Conservation (phyloP, 306 rosid genomes). For the Sicyos edulis region DNA sequence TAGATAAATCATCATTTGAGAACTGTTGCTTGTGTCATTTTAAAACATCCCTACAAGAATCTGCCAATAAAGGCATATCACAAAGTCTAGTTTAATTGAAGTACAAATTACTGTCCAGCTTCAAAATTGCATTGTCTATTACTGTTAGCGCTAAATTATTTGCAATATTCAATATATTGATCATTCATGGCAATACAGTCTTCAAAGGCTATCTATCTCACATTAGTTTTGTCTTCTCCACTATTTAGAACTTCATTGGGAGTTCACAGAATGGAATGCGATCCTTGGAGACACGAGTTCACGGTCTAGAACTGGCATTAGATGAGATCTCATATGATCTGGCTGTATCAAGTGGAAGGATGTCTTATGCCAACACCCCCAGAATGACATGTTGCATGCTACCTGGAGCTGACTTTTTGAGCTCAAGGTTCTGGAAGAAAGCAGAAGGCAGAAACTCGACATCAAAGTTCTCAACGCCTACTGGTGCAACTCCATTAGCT, state of each 20-base stretch:
- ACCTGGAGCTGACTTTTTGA: slow-evolving; percentile 73
- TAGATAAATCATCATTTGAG: background rate
- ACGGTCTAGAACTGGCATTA: slow-evolving; percentile 82
- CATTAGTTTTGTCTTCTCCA: slow-evolving; percentile 2
- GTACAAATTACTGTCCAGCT: background rate
- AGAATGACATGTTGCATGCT: slow-evolving; percentile 59
- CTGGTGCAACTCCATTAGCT: slow-evolving; percentile 36
- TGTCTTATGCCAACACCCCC: slow-evolving; percentile 37
- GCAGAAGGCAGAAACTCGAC: slow-evolving; percentile 49
- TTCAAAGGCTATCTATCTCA: background rate
- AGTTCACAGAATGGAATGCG: slow-evolving; percentile 90
- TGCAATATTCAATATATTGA: background rate
- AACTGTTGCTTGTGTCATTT: background rate
- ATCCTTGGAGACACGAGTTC: slow-evolving; percentile 92
- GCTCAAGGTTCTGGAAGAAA: slow-evolving; percentile 81
- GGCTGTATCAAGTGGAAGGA: slow-evolving; percentile 81
- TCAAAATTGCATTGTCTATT: background rate
- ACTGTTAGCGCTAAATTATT: slow-evolving; percentile 2
- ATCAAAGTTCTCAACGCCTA: slow-evolving; percentile 40
- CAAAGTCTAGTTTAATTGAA: background rate
- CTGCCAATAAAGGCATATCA: background rate
- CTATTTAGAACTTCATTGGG: slow-evolving; percentile 71
- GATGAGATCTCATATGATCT: slow-evolving; percentile 92
- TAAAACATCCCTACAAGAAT: background rate
- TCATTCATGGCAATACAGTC: background rate